A percentile compares a stretch with the other conserved stretches of the same genome.
phyloP scores from a whole-genome alignment of 257 asterid species.

The Solanum etuberosum region DNA sequence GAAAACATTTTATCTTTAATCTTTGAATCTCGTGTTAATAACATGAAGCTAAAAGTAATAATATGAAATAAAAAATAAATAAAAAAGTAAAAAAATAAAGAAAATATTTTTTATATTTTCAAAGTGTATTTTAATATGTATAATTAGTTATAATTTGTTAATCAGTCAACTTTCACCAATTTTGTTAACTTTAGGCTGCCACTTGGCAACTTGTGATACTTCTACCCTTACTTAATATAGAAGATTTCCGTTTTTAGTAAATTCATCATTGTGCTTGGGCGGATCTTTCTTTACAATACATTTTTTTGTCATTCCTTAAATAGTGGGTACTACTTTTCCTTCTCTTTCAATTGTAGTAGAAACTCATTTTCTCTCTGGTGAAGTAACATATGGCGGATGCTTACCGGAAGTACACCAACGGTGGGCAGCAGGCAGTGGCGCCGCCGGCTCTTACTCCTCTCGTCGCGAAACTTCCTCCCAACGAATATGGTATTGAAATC shows the following conservation, averaged over 20 bases:
- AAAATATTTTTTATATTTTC: too few relatives aligned
- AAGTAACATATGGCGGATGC: not conserved
- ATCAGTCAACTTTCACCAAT: not conserved
- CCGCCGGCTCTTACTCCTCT: not conserved
- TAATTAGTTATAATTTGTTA: too few relatives aligned
- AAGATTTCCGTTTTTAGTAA: not conserved
- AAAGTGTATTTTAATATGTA: too few relatives aligned
- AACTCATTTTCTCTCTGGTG: not conserved
- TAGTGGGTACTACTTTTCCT: not conserved
- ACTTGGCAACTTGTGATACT: not conserved
- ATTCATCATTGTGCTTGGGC: not conserved
- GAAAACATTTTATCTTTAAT: too few relatives aligned
- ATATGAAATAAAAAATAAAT: not conserved
- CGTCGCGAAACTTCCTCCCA: not conserved
- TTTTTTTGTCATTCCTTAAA: not conserved
- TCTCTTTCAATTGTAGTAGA: not conserved
- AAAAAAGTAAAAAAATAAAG: too few relatives aligned
- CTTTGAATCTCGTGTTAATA: not conserved
- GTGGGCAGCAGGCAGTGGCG: not conserved
- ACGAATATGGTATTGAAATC: not conserved
- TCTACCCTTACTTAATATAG: too few relatives aligned
- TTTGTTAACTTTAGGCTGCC: not conserved
- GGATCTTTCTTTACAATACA: not conserved
- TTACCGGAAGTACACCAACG: not conserved
- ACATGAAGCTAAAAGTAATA: not conserved